Base-by-base conservation (phyloP, 441 rosid genomes). In the Corymbia calophylla region DNA sequence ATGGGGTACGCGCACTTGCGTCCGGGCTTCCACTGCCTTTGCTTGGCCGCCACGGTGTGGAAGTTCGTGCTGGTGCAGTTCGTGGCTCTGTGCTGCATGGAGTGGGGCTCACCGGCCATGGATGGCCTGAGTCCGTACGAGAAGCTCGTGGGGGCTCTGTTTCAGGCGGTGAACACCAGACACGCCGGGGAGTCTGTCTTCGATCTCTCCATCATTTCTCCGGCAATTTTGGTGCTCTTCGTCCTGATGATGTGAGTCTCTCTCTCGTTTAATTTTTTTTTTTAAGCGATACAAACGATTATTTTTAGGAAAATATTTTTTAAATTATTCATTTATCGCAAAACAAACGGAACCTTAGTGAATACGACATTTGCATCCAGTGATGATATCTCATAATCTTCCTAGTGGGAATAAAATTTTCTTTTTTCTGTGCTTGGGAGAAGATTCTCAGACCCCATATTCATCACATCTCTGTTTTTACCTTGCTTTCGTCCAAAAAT, bases 191-290 rank as follows among this genome's bases (percentile, higher is more conserved):
- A 95, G 89, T 89, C 93, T 10, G 49, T 89, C 2, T 66, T 94
- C 8, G 95, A 94, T 49, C 84, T 94, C 88, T 91, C 95, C 39
- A 29, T 58, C 17, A 35, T 95, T 17, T 93, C 96, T 81, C 89
- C 94, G 6, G 93, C 95, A 1, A 39, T 91, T 49, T 77, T 94
- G 92, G 94, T 92, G 32, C 87, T 94, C 81, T 92, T 94, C 54
- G 87, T 91, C 39, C 88, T 94, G 15, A 93, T 93, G 95, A 95
- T 95, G 97, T 95, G 19, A 94, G 95, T 92, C 48, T 82, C 51
- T 39, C 44, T 64, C 89, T 62, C 84, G 14, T 58, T 58, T 58
- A 58, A 25, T 58, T 9, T 39, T 35, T 35, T 35, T 35, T 39
- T 39, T 5, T 56, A 23, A 58, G 23, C 6, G 5, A 23, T 25